These are phyloP conservation scores for Lepiota venenata DNA, from an alignment of 768 basidiomycete genomes.

Conservation along the genomic window DNA sequence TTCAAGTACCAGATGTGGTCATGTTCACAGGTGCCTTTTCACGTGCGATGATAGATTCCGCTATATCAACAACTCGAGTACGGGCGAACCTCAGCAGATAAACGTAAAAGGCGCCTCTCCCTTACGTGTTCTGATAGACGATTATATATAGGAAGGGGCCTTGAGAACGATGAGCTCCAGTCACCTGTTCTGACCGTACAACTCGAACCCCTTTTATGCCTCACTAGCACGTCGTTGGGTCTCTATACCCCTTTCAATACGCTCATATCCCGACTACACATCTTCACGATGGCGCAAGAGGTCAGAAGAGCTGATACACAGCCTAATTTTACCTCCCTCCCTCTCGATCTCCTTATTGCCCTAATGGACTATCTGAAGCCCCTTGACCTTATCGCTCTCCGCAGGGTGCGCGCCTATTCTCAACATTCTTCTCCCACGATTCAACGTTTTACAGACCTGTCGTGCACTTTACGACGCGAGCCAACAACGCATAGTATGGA, in stretches of 20 bases:
- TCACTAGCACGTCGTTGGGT: not conserved
- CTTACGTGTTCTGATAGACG: too few species aligned
- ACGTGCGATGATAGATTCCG: too few species aligned
- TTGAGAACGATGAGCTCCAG: too few species aligned
- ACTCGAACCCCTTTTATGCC: too few species aligned
- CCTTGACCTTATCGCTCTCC: slow-evolving; percentile 5
- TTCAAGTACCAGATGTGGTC: too few species aligned
- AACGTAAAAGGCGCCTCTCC: too few species aligned
- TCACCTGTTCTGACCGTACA: too few species aligned
- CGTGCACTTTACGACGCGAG: slow-evolving; percentile 10
- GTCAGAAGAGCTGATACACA: not conserved
- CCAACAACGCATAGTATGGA: slow-evolving; percentile 17
- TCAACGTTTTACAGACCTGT: slow-evolving; percentile 12
- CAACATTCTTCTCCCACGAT: not conserved
- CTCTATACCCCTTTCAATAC: not conserved
- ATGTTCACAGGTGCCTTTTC: too few species aligned
- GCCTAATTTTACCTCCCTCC: not conserved
- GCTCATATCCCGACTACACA: not conserved
- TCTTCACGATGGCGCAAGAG: not conserved
- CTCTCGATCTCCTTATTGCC: slow-evolving; percentile 3
- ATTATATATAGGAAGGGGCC: too few species aligned
- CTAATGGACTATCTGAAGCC: slow-evolving; percentile 3
- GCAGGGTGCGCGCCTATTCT: not conserved
- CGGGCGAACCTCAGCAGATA: too few species aligned
- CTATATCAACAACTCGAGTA: too few species aligned